phyloP scores from a whole-genome alignment of 2,329 filamentous ascomycete species.

The Pseudocercospora fijiensis region DNA sequence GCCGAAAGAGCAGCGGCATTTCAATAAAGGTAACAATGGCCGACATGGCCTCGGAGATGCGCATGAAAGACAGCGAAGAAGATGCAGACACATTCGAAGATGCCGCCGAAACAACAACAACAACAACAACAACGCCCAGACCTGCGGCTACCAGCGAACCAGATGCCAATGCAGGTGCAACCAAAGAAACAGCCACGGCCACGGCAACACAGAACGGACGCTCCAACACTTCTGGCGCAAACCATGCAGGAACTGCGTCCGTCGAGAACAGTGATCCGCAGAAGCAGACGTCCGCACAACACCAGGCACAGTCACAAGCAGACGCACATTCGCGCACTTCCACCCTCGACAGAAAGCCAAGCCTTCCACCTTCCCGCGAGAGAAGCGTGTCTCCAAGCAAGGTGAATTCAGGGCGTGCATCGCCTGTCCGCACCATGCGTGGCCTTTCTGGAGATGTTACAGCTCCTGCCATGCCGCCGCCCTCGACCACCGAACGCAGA shows the following conservation, averaged over 20 bases:
- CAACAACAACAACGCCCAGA: constrained; percentile 18
- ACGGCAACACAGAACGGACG: constrained; percentile 1
- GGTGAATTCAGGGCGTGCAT: constrained; percentile 32
- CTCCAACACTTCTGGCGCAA: constrained; percentile 1
- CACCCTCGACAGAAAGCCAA: constrained; percentile 14
- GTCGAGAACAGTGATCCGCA: background rate
- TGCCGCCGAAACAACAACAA: constrained; percentile 48
- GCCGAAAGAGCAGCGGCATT: constrained; percentile 23
- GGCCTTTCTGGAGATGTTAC: constrained; percentile 64
- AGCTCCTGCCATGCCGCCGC: constrained; percentile 58
- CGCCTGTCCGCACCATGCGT: constrained; percentile 47
- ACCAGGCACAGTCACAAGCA: constrained; percentile 7
- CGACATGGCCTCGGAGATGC: constrained; percentile 32
- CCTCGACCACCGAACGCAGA: constrained; percentile 36
- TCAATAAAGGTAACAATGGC: constrained; percentile 24
- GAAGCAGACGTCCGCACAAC: background rate
- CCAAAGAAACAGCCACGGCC: constrained; percentile 4
- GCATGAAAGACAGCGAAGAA: constrained; percentile 29
- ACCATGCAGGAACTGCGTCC: constrained; percentile 6
- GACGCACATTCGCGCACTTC: constrained; percentile 11
- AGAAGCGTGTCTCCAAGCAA: constrained; percentile 24
- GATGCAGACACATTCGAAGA: constrained; percentile 68
- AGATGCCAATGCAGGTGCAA: constrained; percentile 25
- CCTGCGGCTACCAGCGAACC: constrained; percentile 2
- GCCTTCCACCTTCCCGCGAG: constrained; percentile 16